These are phyloP conservation scores for Haematococcus lacustris DNA, from an alignment of 139 green algal genomes.

Conservation along the genomic window DNA sequence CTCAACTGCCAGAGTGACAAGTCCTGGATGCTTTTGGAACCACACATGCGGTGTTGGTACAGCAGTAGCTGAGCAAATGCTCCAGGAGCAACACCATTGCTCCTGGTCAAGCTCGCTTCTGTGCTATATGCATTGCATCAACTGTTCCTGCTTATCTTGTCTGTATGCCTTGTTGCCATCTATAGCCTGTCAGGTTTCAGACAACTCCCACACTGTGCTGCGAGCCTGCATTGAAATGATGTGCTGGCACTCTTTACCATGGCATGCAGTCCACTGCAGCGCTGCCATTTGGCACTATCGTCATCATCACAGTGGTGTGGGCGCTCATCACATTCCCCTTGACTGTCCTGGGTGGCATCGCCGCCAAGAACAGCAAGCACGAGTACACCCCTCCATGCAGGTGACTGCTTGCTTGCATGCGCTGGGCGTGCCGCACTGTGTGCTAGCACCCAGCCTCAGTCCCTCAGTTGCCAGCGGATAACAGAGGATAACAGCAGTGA, in stretches of 20 bases:
- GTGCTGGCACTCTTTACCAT: too few species aligned
- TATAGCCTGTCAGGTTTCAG: too few species aligned
- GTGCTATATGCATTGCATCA: neutral
- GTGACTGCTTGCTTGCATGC: conserved; percentile 5
- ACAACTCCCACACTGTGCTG: too few species aligned
- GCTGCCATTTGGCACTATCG: conserved; percentile 78
- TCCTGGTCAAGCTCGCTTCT: too few species aligned
- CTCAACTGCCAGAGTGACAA: neutral
- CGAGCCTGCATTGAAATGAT: too few species aligned
- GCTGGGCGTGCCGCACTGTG: neutral
- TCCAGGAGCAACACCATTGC: too few species aligned
- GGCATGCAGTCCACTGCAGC: conserved; percentile 54
- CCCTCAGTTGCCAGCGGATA: too few species aligned
- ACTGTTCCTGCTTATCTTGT: neutral
- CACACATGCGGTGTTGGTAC: neutral
- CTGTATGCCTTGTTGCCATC: neutral
- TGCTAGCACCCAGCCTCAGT: neutral
- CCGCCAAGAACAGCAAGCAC: conserved; percentile 41
- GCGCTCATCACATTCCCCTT: conserved; percentile 84
- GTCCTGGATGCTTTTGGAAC: neutral
- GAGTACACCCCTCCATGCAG: conserved; percentile 71
- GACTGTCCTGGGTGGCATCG: conserved; percentile 84
- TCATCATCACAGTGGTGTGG: conserved; percentile 80
- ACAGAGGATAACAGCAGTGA: too few species aligned
- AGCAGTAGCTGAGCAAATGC: neutral